A percentile compares a stretch with the other conserved stretches of the same genome.
These are phyloP conservation scores for Ceratocystis lukuohia DNA, from an alignment of 2,329 filamentous ascomycete species.

Conservation along the genomic window DNA sequence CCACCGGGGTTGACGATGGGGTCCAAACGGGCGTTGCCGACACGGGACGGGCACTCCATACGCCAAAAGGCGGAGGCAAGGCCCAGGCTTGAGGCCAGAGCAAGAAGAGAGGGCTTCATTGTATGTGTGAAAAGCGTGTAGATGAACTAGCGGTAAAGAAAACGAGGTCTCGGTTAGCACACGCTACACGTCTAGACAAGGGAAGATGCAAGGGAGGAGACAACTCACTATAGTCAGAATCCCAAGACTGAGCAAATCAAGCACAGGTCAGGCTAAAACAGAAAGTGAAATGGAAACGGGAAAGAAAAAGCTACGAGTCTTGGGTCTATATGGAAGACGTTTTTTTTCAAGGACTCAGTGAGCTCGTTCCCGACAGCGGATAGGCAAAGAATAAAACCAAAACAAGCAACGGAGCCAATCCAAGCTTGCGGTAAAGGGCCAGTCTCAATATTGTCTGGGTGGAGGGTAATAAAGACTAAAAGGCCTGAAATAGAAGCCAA, in stretches of 20 bases:
- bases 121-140: constrained; percentile 7
- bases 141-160: not conserved
- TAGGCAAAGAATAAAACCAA: not conserved
- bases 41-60: constrained; percentile 63
- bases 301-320: not conserved
- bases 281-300: not conserved
- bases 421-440: not conserved
- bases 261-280: not conserved
- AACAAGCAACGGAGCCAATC: not conserved
- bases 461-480: not conserved
- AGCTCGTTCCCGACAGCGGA: not conserved
- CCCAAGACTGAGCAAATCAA: not conserved
- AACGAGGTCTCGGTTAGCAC: not conserved
- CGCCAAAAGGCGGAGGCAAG: constrained; percentile 66
- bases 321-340: constrained; percentile 3
- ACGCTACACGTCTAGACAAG: not conserved
- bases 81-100: constrained; percentile 26
- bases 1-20: constrained; percentile 54
- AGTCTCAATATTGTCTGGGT: not conserved
- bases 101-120: constrained; percentile 28
- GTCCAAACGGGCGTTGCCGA: constrained; percentile 61
- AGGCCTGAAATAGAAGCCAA: not conserved
- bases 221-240: not conserved
- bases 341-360: not conserved
- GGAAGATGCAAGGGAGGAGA: not conserved